These are phyloP conservation scores for Trametes cubensis DNA, from an alignment of 768 basidiomycete genomes.

Conservation along the genomic window DNA sequence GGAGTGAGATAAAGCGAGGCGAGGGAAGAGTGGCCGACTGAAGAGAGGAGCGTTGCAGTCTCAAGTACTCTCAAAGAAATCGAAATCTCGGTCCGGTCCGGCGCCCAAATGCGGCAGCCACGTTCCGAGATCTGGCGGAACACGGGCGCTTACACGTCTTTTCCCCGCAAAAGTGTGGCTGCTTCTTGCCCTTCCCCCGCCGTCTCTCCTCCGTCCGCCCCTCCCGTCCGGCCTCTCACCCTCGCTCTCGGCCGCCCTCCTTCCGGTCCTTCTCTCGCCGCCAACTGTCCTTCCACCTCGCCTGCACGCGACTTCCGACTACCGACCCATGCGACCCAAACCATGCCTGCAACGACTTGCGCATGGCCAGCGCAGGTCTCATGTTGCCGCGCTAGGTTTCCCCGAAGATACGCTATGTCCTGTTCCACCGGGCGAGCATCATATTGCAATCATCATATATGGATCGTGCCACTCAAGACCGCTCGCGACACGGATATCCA, in stretches of 20 bases:
- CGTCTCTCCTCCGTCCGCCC: not conserved
- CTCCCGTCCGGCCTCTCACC: not conserved
- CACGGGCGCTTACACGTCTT: conserved; percentile 6
- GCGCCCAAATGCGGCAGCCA: conserved; percentile 9
- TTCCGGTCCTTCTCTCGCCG: not conserved
- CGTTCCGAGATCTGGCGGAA: conserved; percentile 11
- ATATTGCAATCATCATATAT: not conserved
- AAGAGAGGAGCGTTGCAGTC: not conserved
- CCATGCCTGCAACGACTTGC: not conserved
- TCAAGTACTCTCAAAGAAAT: conserved; percentile 22
- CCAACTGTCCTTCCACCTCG: not conserved
- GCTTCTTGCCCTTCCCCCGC: not conserved
- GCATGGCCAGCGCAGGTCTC: conserved; percentile 7
- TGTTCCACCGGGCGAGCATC: conserved; percentile 15
- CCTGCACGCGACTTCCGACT: not conserved
- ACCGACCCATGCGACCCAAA: too few relatives aligned
- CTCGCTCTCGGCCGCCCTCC: not conserved
- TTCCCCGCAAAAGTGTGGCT: conserved; percentile 8
- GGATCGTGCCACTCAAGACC: not conserved
- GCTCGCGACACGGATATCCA: conserved; percentile 2
- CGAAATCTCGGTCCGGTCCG: conserved; percentile 23
- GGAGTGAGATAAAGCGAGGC: conserved; percentile 9
- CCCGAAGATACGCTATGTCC: conserved; percentile 8
- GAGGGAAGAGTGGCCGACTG: not conserved
- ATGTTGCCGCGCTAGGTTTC: conserved; percentile 13